A percentile compares a stretch with the other conserved stretches of the same genome.
Conservation (phyloP, 257 asterid species). For the Haberlea rhodopensis region DNA sequence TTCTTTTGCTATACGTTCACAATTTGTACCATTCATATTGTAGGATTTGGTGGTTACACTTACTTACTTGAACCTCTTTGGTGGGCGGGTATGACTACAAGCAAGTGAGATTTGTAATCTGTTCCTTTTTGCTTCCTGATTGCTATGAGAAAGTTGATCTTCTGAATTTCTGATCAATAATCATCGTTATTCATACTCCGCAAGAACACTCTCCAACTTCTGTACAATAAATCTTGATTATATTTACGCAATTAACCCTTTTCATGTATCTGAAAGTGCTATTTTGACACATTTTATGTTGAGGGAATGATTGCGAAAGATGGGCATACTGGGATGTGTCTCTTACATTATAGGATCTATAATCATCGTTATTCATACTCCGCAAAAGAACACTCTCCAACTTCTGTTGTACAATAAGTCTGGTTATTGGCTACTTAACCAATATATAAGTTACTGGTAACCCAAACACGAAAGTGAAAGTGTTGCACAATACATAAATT, state of each 20-base stretch:
- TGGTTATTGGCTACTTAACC: constrained; percentile 66
- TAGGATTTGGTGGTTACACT: constrained; percentile 85
- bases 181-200: constrained; percentile 66
- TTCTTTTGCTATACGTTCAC: background rate
- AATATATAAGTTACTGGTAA: too few species aligned
- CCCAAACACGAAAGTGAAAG: too few species aligned
- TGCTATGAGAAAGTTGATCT: background rate
- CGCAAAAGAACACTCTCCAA: constrained; percentile 55
- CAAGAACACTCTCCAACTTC: constrained; percentile 57
- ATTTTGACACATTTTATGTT: constrained; percentile 52
- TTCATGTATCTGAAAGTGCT: constrained; percentile 46
- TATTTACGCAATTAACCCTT: constrained; percentile 31
- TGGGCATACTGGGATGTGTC: constrained; percentile 61
- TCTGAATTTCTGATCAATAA: constrained; percentile 7
- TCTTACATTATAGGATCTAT: constrained; percentile 66
- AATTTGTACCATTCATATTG: constrained; percentile 18
- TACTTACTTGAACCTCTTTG: constrained; percentile 87
- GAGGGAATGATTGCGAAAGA: constrained; percentile 51
- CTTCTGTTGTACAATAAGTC: constrained; percentile 57
- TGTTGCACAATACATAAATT: too few species aligned
- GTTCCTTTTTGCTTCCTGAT: background rate
- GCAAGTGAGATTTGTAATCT: constrained; percentile 42
- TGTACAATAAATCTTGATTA: constrained; percentile 39
- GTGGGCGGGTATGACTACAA: constrained; percentile 94
- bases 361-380: constrained; percentile 67